phyloP scores from a whole-genome alignment of 2,329 filamentous ascomycete genomes.

The Epichloe sibirici region DNA sequence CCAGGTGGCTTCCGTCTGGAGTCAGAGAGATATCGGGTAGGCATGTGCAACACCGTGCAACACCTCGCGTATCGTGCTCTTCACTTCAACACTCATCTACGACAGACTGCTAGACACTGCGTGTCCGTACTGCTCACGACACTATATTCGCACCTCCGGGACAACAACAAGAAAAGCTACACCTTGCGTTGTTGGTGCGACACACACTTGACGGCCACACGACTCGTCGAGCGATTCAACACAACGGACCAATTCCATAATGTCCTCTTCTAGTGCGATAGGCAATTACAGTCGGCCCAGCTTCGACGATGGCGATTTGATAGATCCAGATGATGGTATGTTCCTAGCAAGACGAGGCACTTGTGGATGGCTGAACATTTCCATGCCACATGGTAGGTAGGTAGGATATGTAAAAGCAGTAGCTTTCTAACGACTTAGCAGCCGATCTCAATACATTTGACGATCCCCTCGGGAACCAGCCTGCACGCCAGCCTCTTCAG shows the following conservation, averaged over 20 bases:
- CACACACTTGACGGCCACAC: background rate
- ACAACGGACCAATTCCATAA: constrained; percentile 12
- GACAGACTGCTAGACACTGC: background rate
- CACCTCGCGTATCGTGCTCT: too few species aligned
- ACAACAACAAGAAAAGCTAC: too few species aligned
- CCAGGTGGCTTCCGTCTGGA: constrained; percentile 1
- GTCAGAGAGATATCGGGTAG: background rate
- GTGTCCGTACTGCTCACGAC: background rate
- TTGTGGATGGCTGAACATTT: background rate
- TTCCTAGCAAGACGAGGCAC: background rate
- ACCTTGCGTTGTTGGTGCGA: background rate
- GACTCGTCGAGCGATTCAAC: background rate
- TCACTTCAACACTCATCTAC: too few species aligned
- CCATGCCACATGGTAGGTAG: too few species aligned
- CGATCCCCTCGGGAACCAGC: constrained; percentile 59
- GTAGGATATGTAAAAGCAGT: background rate
- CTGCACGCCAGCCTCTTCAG: constrained; percentile 67
- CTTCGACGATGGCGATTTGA: constrained; percentile 56
- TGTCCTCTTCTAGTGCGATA: constrained; percentile 34
- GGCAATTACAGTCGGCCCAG: constrained; percentile 51
- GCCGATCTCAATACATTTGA: constrained; percentile 88
- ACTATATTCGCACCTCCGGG: background rate
- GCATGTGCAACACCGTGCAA: too few species aligned
- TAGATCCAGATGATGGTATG: constrained; percentile 68
- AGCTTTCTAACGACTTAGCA: constrained; percentile 19